Percentiles rank a stretch among this genome's conserved stretches.
Conservation (phyloP, 1,139 yeast species). For the Debaryomyces subglobosus region DNA sequence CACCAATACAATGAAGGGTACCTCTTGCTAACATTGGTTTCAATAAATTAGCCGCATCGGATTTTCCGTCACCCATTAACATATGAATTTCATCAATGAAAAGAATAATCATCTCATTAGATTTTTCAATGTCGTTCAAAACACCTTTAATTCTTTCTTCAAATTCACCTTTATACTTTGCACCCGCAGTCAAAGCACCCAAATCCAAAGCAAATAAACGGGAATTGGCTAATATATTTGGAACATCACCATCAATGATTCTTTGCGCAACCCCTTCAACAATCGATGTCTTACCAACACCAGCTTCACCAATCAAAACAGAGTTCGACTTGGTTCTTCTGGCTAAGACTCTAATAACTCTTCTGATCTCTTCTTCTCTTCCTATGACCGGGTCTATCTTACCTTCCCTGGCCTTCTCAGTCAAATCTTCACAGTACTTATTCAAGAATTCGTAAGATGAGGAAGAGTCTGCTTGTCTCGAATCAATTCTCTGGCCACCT, state of each 20-base stretch:
- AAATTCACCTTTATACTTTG: slow-evolving; percentile 97
- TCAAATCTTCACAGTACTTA: slow-evolving; percentile 91
- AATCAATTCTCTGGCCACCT: slow-evolving; percentile 90
- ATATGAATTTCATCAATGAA: slow-evolving; percentile 97
- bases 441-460: slow-evolving; percentile 78
- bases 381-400: slow-evolving; percentile 98
- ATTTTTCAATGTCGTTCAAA: slow-evolving; percentile 86
- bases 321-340: slow-evolving; percentile 97
- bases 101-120: slow-evolving; percentile 81
- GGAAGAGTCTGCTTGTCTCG: slow-evolving; percentile 91
- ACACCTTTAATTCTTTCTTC: slow-evolving; percentile 98
- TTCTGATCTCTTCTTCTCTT: slow-evolving; percentile 95
- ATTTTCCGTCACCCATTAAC: slow-evolving; percentile 97
- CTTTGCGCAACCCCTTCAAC: slow-evolving; percentile 99
- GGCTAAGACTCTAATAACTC: slow-evolving; percentile 91
- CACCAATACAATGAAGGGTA: slow-evolving; percentile 95
- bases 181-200: slow-evolving; percentile 98
- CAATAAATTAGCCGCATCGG: slow-evolving; percentile 93
- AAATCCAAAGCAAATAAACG: slow-evolving; percentile 85
- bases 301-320: slow-evolving; percentile 96
- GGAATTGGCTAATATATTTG: slow-evolving; percentile 78
- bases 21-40: slow-evolving; percentile 99
- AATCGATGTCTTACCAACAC: slow-evolving; percentile 98
- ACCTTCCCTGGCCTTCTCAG: slow-evolving; percentile 92
- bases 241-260: slow-evolving; percentile 94